Base-by-base conservation (phyloP, 2,329 filamentous ascomycete genomes). In the Pseudovirgaria hyperparasitica region DNA sequence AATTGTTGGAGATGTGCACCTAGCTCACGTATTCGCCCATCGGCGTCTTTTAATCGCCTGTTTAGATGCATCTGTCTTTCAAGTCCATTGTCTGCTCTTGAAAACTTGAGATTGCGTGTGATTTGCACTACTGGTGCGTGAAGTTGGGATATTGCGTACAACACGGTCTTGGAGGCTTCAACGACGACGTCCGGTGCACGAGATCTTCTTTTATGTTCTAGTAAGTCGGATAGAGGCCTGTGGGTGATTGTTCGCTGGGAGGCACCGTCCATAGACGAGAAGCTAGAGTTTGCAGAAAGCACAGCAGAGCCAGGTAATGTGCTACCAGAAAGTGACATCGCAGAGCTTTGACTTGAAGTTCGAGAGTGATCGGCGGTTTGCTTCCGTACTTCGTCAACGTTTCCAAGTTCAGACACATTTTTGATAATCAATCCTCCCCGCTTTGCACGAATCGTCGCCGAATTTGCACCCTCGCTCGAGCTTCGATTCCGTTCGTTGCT, bases 401-500 rank as follows among this genome's bases (percentile, higher is more conserved):
- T 62, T 16, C 60, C 58, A 25, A 71, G 48, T 29, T 67, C 69
- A 8, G 60, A 63, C 13, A 63, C 62, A 41, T 72, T 70, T 41
- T 63, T 62, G 23, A 62, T 65, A 18, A 74, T 61, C 26, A 73
- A 63, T 14, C 70, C 72, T 63, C 74, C 72, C 11, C 72, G 62
- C 39, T 71, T 70, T 33, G 60, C 62, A 15, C 68, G 65, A 16
- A 59, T 49, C 45, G 60, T 57, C 48, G 66, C 44, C 54, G 65
- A 39, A 1, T 53, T 51, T 5, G 70, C 60, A 13, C 70, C 69
- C 46, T 76, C 72, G 34, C 71, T 76, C 33, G 73, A 68, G 41
- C 69, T 76, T 38, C 72, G 56, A 36, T 65, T 72, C 7, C 76
- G 67, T 47, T 85, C 79, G 37, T 73, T 80, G 16, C 69, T 34